A percentile compares a stretch with the other conserved stretches of the same genome.
Conservation (phyloP, 2,329 filamentous ascomycete species). For the Bertia moriformis region DNA sequence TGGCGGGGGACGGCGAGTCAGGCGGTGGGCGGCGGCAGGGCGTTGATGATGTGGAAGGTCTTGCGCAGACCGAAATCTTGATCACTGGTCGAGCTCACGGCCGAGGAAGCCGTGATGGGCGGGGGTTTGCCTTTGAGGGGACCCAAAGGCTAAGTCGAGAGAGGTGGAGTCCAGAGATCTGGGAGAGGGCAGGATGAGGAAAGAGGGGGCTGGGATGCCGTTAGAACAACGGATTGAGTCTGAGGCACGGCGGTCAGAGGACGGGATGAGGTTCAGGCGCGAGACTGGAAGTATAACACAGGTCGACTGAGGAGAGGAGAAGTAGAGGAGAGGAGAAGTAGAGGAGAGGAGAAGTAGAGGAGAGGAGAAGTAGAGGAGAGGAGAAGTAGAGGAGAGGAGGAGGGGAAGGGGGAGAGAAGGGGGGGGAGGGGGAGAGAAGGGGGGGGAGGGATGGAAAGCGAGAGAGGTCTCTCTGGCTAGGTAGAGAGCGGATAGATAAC, state of each 20-base stretch:
- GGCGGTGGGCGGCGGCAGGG: conserved; percentile 39
- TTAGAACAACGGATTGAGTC: conserved; percentile 8
- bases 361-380: no score
- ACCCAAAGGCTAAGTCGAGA: conserved; percentile 44
- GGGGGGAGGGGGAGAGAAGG: no score
- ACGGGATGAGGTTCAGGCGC: not conserved
- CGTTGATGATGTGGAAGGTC: conserved; percentile 54
- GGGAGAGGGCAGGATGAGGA: conserved; percentile 3
- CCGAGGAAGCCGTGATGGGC: conserved; percentile 45
- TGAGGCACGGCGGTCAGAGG: conserved; percentile 3
- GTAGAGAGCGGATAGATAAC: no score
- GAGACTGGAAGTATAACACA: not conserved
- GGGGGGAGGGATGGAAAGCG: no score
- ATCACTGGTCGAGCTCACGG: conserved; percentile 48
- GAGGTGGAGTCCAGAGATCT: not conserved
- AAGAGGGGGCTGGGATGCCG: conserved; percentile 3
- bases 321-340: not conserved
- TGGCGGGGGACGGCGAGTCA: conserved; percentile 30
- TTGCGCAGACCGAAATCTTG: conserved; percentile 57
- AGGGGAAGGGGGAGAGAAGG: no score
- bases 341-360: no score
- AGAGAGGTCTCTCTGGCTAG: no score
- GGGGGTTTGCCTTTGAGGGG: conserved; percentile 43
- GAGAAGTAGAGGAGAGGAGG: no score
- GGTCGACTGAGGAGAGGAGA: not conserved